phyloP scores from a whole-genome alignment of 73 alveolate genomes.

The Uronychia setigera region DNA sequence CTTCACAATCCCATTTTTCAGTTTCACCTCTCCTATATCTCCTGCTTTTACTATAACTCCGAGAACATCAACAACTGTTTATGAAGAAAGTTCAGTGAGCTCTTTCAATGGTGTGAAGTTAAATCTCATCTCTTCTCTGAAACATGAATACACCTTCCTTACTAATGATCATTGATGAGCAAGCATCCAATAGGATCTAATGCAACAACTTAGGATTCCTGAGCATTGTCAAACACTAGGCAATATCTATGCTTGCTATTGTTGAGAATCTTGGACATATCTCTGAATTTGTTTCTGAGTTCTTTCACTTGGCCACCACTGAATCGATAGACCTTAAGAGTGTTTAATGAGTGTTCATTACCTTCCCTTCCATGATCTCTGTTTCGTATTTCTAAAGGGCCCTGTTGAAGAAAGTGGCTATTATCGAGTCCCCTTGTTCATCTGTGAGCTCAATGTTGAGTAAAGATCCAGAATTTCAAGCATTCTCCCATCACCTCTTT shows the following conservation, averaged over 20 bases:
- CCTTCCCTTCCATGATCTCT: conserved; percentile 1
- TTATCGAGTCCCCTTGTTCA: conserved; percentile 2
- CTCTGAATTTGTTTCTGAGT: background rate
- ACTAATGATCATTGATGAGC: too few relatives aligned
- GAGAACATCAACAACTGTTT: conserved; percentile 29
- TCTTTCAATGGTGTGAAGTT: conserved; percentile 3
- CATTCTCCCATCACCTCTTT: conserved; percentile 18
- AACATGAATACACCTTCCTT: too few relatives aligned
- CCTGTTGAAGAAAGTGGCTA: conserved; percentile 22
- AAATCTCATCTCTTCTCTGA: conserved; percentile 8
- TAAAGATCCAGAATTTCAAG: background rate
- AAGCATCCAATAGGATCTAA: conserved; percentile 21
- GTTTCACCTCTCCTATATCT: conserved; percentile 28
- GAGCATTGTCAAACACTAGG: conserved; percentile 31
- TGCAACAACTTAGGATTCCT: conserved; percentile 17
- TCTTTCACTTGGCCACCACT: background rate
- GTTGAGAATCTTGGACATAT: background rate
- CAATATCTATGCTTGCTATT: too few relatives aligned
- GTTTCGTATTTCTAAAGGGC: conserved; percentile 2
- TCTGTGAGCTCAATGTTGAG: conserved; percentile 22
- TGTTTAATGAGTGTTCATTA: too few relatives aligned
- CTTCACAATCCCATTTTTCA: conserved; percentile 41
- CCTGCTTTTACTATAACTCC: conserved; percentile 39
- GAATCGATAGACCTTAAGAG: conserved; percentile 30
- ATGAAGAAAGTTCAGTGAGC: conserved; percentile 26